These are phyloP conservation scores for Atkinsonella hypoxylon DNA, from an alignment of 2,329 filamentous ascomycete genomes.

Conservation along the genomic window DNA sequence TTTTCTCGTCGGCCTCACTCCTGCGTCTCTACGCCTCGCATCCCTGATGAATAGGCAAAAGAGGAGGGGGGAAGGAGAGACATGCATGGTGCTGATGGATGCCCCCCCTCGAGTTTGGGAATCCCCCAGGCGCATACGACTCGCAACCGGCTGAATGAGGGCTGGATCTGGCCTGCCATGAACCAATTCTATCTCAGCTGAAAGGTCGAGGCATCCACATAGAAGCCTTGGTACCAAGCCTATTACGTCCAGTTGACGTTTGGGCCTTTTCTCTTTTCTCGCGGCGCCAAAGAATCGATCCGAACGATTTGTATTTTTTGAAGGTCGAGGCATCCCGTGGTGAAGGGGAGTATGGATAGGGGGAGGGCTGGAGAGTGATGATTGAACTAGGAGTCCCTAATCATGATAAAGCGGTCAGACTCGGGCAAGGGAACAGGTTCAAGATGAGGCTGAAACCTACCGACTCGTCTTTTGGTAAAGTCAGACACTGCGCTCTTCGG, in stretches of 20 bases:
- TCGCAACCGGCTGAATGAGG: neutral
- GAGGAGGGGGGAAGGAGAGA: neutral
- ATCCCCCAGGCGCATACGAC: neutral
- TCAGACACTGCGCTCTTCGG: neutral
- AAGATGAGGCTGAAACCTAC: neutral
- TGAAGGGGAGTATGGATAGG: neutral
- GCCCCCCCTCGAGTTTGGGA: neutral
- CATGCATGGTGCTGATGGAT: neutral
- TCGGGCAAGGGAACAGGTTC: neutral
- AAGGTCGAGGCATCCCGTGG: neutral
- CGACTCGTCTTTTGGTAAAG: neutral
- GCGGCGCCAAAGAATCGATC: neutral
- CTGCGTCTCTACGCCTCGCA: neutral
- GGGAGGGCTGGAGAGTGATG: conserved; percentile 1
- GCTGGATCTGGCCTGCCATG: neutral
- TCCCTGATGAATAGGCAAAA: neutral
- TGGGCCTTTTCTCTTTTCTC: neutral
- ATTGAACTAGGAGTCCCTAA: conserved; percentile 1
- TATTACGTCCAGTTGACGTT: conserved; percentile 1
- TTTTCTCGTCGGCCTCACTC: neutral
- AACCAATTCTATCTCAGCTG: neutral
- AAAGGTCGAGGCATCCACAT: neutral
- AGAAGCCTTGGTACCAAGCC: neutral
- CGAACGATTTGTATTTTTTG: neutral
- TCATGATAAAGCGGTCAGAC: conserved; percentile 2